Base-by-base conservation (phyloP, 2,329 filamentous ascomycete genomes). In the Penicillium sp. region DNA sequence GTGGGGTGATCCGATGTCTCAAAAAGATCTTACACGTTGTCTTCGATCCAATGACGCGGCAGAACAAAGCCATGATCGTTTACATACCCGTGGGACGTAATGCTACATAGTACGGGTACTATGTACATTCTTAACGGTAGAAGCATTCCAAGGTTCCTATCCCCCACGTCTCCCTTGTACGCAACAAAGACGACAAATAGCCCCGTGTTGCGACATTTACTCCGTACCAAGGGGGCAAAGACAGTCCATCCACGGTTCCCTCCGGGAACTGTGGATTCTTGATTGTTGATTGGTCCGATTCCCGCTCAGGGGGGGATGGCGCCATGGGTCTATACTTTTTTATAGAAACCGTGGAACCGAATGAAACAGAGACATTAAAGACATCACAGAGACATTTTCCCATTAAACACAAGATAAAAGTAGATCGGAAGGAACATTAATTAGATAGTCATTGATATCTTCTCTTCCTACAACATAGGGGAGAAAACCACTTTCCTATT, bases 1-100 rank as follows among this genome's bases (percentile, higher is more conserved):
- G 15, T 23, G 46, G 25, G 27, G 45, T 38, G 62, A 65, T 62
- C 62, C 59, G 62, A 65, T 58, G 42, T 54, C 52, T 50, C 49
- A 27, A 54, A 38, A 38, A 38, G 50, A 64, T 60, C 48, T 56
- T 46, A 54, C 45, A 49, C n/a, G 13, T 8, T 42, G 21, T 25
- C 23, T 15, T 27, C 27, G 46, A 53, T 53, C 55, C 27, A 35
- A 54, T 53, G 50, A 46, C 54, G 48, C 29, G 43, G 35, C 43
- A 37, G 35, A 41, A 35, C 19, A 41, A 53, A 38, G 41, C 41
- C 48, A 57, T 35, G 33, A 53, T 53, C 48, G 45, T 23, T 1
- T 35, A 35, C 23, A 2, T 47, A 2, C 40, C 21, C 21, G n/a
- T 38, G 17, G 35, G 35, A 38, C 35, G 35, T 29, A 31, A 27